A percentile compares a stretch with the other conserved stretches of the same genome.
Conservation (phyloP, 1,284 basidiomycete species). For the Fistulina hepatica region DNA sequence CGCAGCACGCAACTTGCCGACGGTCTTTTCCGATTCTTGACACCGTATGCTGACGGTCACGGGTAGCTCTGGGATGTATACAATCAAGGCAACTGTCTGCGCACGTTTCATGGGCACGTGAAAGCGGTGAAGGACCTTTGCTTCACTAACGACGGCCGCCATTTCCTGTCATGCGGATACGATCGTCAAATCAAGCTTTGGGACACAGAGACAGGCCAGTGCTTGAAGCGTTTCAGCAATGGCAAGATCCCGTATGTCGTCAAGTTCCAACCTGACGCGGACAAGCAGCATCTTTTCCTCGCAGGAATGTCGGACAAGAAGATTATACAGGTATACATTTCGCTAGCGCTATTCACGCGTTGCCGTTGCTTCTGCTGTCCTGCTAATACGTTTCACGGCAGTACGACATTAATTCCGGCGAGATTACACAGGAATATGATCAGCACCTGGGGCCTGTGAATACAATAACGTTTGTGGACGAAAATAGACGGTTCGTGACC, state of each 20-base stretch:
- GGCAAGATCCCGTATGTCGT: constrained; percentile 95
- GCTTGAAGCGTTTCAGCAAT: constrained; percentile 90
- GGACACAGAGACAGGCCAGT: constrained; percentile 98
- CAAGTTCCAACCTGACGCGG: constrained; percentile 90
- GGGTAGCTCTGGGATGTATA: constrained; percentile 94
- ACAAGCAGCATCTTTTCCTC: constrained; percentile 94
- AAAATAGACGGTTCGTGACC: constrained; percentile 94
- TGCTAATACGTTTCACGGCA: constrained; percentile 27
- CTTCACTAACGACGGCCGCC: constrained; percentile 87
- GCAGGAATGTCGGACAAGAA: constrained; percentile 99
- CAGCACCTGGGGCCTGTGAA: constrained; percentile 98
- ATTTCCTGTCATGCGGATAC: constrained; percentile 89
- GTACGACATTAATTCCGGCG: constrained; percentile 90
- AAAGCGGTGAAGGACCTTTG: constrained; percentile 95
- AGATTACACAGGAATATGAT: constrained; percentile 97
- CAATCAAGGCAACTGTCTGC: constrained; percentile 89
- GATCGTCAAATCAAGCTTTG: constrained; percentile 97
- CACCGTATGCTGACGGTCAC: constrained; percentile 6
- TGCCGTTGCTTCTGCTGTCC: neutral
- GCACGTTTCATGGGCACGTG: constrained; percentile 95
- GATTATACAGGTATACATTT: constrained; percentile 75
- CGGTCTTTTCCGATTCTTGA: neutral
- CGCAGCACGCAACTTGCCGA: neutral
- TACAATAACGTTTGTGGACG: constrained; percentile 96
- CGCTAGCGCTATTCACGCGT: too few species aligned